phyloP scores from a whole-genome alignment of 2,329 filamentous ascomycete species.

The Sporothrix dimorphospora region DNA sequence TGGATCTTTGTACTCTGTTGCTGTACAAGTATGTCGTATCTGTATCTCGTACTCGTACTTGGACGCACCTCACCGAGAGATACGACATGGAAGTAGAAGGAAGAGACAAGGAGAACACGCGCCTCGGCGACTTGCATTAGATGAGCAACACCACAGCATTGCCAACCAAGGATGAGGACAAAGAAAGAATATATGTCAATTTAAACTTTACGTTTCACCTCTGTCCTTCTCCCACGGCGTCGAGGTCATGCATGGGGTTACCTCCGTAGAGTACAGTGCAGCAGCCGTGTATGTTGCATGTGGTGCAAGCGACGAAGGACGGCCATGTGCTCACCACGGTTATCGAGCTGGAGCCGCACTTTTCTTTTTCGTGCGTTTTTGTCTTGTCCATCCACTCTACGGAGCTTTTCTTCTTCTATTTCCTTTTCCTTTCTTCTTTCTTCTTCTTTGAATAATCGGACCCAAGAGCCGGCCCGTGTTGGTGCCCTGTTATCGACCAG shows the following conservation, averaged over 20 bases:
- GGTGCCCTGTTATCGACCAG: neutral
- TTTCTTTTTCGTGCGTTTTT: constrained; percentile 7
- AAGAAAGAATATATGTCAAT: neutral
- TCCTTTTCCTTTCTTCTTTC: neutral
- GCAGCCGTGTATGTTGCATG: neutral
- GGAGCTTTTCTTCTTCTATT: neutral
- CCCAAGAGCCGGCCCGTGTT: neutral
- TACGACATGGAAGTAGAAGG: neutral
- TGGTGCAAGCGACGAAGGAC: neutral
- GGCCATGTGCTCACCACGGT: constrained; percentile 16
- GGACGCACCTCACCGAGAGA: neutral
- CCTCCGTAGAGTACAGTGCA: too few species aligned
- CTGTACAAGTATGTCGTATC: neutral
- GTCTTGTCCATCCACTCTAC: neutral
- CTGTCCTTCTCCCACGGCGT: too few species aligned
- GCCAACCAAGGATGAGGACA: neutral
- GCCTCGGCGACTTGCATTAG: neutral
- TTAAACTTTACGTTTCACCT: neutral
- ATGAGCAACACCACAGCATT: neutral
- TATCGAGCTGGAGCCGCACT: neutral
- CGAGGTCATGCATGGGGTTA: too few species aligned
- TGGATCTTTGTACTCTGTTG: neutral
- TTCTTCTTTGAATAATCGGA: neutral
- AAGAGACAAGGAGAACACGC: neutral
- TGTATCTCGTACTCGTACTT: constrained; percentile 7